These are phyloP conservation scores for Rauvolfia tetraphylla DNA, from an alignment of 257 asterid genomes.

Conservation along the genomic window DNA sequence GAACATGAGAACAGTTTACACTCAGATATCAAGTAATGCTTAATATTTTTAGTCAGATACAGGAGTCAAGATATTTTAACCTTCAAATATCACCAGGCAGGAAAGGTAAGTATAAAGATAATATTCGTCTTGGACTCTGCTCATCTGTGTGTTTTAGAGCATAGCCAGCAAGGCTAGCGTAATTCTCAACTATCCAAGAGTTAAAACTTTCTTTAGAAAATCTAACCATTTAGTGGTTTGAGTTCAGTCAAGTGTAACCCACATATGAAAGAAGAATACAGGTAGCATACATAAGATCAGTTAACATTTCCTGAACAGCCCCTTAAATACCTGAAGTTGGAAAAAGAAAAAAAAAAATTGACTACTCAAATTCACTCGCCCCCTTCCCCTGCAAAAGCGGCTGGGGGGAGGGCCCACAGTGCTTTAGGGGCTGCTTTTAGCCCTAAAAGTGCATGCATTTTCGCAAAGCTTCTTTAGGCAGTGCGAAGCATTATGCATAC, in stretches of 20 bases:
- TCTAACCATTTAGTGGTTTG: neutral
- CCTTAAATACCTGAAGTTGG: neutral
- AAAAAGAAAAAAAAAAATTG: neutral
- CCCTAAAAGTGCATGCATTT: neutral
- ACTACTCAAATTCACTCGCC: no score
- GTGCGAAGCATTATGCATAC: neutral
- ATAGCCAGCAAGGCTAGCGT: neutral
- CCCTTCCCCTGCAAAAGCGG: no score
- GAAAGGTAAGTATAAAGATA: no score
- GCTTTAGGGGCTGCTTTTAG: neutral
- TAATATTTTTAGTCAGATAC: neutral
- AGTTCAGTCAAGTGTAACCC: neutral
- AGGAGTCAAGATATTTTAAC: neutral
- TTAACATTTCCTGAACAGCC: neutral
- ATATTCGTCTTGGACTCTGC: neutral
- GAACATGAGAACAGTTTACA: neutral
- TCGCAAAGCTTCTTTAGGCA: neutral
- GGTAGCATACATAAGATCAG: neutral
- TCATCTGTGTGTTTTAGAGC: neutral
- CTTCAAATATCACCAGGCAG: neutral
- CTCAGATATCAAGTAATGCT: neutral
- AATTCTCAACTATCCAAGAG: neutral
- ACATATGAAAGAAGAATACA: neutral
- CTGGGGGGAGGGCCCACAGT: neutral
- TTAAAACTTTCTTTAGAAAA: neutral